Conservation (phyloP, 441 rosid species). For the Hura crepitans region DNA sequence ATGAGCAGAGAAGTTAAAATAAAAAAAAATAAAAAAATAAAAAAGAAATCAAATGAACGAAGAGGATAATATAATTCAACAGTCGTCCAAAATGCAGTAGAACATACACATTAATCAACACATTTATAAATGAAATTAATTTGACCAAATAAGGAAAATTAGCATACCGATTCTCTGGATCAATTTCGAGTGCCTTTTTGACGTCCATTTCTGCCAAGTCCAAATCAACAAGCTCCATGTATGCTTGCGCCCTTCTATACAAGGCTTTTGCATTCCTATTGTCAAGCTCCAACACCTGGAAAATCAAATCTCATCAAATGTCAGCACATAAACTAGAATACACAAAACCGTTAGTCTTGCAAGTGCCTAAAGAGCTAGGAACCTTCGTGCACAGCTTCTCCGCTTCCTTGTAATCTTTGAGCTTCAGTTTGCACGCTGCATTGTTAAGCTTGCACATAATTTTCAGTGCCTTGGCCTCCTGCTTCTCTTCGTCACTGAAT, state of each 20-base stretch:
- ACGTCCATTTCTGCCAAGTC: constrained; percentile 78
- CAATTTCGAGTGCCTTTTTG: constrained; percentile 82
- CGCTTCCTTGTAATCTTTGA: constrained; percentile 66
- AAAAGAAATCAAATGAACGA: no score
- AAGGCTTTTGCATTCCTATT: constrained; percentile 67
- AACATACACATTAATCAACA: no score
- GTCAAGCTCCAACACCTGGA: constrained; percentile 64
- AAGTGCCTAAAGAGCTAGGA: no score
- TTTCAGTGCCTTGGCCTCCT: constrained; percentile 54
- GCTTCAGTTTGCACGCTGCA: constrained; percentile 74
- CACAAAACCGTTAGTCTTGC: not conserved
- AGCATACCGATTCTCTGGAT: constrained; percentile 64
- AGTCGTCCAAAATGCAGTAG: no score
- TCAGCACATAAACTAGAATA: not conserved
- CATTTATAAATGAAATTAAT: no score
- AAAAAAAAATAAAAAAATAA: no score
- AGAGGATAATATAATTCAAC: no score
- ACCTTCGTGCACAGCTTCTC: constrained; percentile 79
- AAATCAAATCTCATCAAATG: not conserved
- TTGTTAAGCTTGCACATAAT: constrained; percentile 67
- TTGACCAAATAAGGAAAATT: no score
- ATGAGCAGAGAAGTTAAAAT: no score
- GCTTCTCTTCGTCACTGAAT: constrained; percentile 69
- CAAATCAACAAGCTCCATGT: constrained; percentile 55
- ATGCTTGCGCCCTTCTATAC: constrained; percentile 79